phyloP scores from a whole-genome alignment of 192 early-diverging fungal species.

The Lunasporangiospora selenospora region DNA sequence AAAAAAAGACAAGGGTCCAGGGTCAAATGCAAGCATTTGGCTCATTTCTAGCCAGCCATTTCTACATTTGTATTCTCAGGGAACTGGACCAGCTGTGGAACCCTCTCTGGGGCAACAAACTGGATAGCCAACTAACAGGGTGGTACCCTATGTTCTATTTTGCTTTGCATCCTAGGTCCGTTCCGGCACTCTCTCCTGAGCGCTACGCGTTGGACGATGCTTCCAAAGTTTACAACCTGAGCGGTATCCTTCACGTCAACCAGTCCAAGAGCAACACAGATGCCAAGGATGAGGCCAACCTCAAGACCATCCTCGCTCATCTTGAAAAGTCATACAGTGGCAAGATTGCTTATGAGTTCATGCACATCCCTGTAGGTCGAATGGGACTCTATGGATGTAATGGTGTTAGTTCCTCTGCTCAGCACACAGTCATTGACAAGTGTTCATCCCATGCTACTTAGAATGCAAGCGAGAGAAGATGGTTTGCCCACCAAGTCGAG shows the following conservation, averaged over 20 bases:
- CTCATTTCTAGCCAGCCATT: not conserved
- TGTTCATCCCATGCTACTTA: constrained; percentile 17
- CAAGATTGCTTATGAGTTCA: constrained; percentile 94
- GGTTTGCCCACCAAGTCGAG: constrained; percentile 90
- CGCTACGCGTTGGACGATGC: constrained; percentile 80
- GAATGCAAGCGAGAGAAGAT: constrained; percentile 84
- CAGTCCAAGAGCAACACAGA: constrained; percentile 53
- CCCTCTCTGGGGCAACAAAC: no score
- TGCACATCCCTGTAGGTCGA: constrained; percentile 87
- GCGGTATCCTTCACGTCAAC: constrained; percentile 78
- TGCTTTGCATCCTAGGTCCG: constrained; percentile 22
- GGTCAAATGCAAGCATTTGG: not conserved
- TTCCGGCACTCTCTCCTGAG: constrained; percentile 80
- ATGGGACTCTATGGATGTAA: no score
- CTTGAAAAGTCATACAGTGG: constrained; percentile 78
- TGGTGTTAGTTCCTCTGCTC: no score
- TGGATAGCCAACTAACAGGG: not conserved
- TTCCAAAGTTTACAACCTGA: constrained; percentile 64
- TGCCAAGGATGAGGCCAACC: constrained; percentile 60
- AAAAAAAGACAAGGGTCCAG: not conserved
- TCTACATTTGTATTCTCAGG: not conserved
- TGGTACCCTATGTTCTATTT: not conserved
- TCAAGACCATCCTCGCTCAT: constrained; percentile 74
- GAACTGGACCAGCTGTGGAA: no score
- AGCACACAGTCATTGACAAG: no score